phyloP scores from a whole-genome alignment of 768 basidiomycete genomes.

The Russula emetica region DNA sequence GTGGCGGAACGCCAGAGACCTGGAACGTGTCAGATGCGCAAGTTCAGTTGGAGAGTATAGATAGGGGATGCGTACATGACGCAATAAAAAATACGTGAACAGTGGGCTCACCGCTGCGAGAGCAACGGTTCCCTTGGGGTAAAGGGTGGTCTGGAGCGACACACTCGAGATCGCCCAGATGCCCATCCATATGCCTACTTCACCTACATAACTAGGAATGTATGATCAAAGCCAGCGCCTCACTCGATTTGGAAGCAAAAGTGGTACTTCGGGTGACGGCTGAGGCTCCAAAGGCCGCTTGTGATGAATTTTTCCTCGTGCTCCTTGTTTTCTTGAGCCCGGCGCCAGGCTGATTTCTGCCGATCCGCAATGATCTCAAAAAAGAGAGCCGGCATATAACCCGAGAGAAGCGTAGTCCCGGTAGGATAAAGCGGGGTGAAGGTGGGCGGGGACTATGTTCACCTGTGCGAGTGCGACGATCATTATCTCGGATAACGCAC shows the following conservation, averaged over 20 bases:
- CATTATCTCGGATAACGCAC: background rate
- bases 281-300: slow-evolving; percentile 51
- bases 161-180: slow-evolving; percentile 56
- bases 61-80: slow-evolving; percentile 39
- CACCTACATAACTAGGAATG: slow-evolving; percentile 59
- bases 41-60: background rate
- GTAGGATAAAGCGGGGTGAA: slow-evolving; percentile 48
- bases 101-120: slow-evolving; percentile 55
- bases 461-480: slow-evolving; percentile 29
- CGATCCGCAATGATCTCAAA: slow-evolving; percentile 60
- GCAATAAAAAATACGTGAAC: slow-evolving; percentile 58
- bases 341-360: slow-evolving; percentile 63
- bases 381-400: slow-evolving; percentile 52
- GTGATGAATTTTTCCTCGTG: slow-evolving; percentile 69
- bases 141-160: slow-evolving; percentile 44
- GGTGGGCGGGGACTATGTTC: slow-evolving; percentile 49
- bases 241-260: background rate
- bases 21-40: slow-evolving; percentile 29
- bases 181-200: slow-evolving; percentile 65
- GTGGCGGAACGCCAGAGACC: slow-evolving; percentile 66
- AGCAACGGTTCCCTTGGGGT: slow-evolving; percentile 43
- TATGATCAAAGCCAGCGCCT: background rate
- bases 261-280: slow-evolving; percentile 69
- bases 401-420: slow-evolving; percentile 53
- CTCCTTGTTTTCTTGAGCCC: slow-evolving; percentile 52